Conservation (phyloP, 2,329 filamentous ascomycete species). For the Escovopsis sp. region DNA sequence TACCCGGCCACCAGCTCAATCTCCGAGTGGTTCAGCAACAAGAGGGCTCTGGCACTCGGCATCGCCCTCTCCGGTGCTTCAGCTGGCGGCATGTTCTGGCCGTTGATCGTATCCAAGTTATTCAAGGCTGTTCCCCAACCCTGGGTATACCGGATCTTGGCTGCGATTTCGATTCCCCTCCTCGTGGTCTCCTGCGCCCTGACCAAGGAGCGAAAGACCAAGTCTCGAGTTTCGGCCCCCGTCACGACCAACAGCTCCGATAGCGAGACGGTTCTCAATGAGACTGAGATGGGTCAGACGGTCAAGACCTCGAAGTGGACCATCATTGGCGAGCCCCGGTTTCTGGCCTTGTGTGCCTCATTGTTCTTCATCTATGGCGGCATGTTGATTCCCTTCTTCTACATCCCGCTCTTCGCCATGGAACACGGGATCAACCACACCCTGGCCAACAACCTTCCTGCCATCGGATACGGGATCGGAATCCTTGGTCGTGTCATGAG, state of each 20-base stretch:
- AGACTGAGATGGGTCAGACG: background rate
- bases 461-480: constrained; percentile 46
- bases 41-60: constrained; percentile 17
- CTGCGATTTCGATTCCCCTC: constrained; percentile 12
- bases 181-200: constrained; percentile 14
- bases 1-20: constrained; percentile 18
- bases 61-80: constrained; percentile 18
- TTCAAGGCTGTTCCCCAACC: constrained; percentile 3
- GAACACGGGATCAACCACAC: constrained; percentile 28
- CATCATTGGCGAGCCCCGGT: constrained; percentile 12
- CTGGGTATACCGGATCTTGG: constrained; percentile 10
- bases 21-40: constrained; percentile 17
- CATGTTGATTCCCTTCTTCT: constrained; percentile 17
- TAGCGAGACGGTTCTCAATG: constrained; percentile 3
- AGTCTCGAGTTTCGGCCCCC: constrained; percentile 3
- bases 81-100: constrained; percentile 18
- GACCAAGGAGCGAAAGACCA: constrained; percentile 13
- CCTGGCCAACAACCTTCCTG: constrained; percentile 45
- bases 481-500: constrained; percentile 36
- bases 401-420: constrained; percentile 35
- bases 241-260: constrained; percentile 7
- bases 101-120: constrained; percentile 12
- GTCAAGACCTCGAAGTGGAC: constrained; percentile 10
- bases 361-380: constrained; percentile 16
- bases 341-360: constrained; percentile 9